Conservation (phyloP, 2,329 filamentous ascomycete genomes). For the Aspergillus sclerotialis region DNA sequence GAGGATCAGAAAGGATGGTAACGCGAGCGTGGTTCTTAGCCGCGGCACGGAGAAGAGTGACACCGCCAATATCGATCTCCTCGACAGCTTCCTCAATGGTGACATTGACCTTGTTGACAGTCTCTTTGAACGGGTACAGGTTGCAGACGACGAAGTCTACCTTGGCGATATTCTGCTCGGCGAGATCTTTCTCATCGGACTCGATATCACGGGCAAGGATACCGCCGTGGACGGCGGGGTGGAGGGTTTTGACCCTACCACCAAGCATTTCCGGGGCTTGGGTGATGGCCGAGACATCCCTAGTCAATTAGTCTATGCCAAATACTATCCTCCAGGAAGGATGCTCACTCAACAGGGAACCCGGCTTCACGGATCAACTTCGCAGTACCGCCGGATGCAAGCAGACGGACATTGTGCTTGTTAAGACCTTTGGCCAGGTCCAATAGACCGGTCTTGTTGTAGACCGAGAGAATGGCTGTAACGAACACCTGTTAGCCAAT, state of each 20-base stretch:
- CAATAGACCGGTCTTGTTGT: constrained; percentile 93
- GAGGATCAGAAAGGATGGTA: constrained; percentile 89
- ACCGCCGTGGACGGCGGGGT: constrained; percentile 76
- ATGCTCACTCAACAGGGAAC: constrained; percentile 81
- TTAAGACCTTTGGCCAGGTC: constrained; percentile 87
- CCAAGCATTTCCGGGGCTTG: constrained; percentile 95
- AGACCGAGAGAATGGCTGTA: constrained; percentile 88
- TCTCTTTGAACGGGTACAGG: constrained; percentile 98
- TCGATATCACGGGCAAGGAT: constrained; percentile 92
- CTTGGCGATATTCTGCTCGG: constrained; percentile 89
- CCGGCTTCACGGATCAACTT: constrained; percentile 95
- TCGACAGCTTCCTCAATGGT: constrained; percentile 95
- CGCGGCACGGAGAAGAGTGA: constrained; percentile 90
- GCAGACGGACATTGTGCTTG: constrained; percentile 81
- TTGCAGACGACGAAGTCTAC: constrained; percentile 97
- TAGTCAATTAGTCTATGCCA: constrained; percentile 28
- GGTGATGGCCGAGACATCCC: constrained; percentile 95
- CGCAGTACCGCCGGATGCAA: constrained; percentile 91
- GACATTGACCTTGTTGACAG: constrained; percentile 92
- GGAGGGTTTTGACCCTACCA: constrained; percentile 88
- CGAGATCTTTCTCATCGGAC: constrained; percentile 93
- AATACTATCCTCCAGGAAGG: constrained; percentile 2
- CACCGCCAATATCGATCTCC: constrained; percentile 97
- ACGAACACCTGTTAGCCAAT: background rate
- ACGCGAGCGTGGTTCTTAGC: constrained; percentile 97